Conservation (phyloP, 2,329 filamentous ascomycete species). For the Diplodia mutila region DNA sequence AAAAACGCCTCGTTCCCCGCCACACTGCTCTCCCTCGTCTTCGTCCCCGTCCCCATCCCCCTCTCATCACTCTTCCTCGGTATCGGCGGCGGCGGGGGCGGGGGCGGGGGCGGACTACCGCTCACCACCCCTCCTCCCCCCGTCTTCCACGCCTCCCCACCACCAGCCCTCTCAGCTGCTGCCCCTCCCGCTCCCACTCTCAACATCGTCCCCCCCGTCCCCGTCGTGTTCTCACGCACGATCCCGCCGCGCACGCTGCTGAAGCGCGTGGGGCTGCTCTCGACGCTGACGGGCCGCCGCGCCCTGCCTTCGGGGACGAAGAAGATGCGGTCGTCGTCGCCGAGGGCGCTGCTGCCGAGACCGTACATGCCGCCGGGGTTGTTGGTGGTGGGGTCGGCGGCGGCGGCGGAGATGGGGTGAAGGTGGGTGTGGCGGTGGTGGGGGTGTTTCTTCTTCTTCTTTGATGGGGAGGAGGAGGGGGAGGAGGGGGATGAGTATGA, state of each 20-base stretch:
- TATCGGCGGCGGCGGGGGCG: not conserved
- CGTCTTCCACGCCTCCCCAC: too few relatives aligned
- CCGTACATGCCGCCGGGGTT: not conserved
- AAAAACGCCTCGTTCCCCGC: slow-evolving; percentile 23
- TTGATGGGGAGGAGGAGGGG: not conserved
- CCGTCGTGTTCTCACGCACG: not conserved
- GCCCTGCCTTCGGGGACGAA: not conserved
- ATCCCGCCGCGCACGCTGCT: slow-evolving; percentile 7
- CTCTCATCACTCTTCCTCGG: not conserved
- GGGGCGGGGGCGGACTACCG: too few relatives aligned
- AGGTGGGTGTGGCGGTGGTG: too few relatives aligned
- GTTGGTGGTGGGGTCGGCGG: too few relatives aligned
- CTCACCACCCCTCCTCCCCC: too few relatives aligned
- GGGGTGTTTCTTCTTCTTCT: not conserved
- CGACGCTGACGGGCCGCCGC: slow-evolving; percentile 17
- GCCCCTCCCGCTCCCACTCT: not conserved
- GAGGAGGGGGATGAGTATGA: not conserved
- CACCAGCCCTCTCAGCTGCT: too few relatives aligned
- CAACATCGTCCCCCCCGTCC: too few relatives aligned
- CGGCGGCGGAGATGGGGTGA: too few relatives aligned
- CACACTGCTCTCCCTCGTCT: slow-evolving; percentile 16
- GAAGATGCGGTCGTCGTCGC: not conserved
- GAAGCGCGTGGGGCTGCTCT: slow-evolving; percentile 2
- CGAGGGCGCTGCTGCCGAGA: not conserved
- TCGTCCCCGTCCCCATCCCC: not conserved